Conservation (phyloP, 306 rosid species). For the Myrica gale region DNA sequence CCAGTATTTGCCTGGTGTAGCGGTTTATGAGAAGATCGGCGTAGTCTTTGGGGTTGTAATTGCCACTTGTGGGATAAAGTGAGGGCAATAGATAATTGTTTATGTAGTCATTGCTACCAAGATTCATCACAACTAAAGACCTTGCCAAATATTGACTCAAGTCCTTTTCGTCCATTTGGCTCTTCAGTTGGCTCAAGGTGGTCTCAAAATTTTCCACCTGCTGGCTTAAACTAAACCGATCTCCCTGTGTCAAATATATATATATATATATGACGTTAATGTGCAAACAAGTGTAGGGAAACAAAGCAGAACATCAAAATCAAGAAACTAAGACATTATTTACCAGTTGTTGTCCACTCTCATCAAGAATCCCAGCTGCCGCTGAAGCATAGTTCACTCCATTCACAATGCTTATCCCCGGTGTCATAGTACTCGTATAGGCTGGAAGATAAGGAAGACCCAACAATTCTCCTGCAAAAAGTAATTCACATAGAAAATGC, state of each 20-base stretch:
- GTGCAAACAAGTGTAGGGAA: neutral
- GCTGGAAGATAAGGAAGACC: conserved; percentile 40
- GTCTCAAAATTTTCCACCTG: conserved; percentile 37
- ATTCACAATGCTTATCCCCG: neutral
- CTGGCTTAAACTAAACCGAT: conserved; percentile 20
- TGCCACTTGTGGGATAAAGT: conserved; percentile 24
- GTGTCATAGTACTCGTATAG: conserved; percentile 16
- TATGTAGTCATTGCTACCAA: conserved; percentile 44
- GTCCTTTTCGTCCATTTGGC: conserved; percentile 22
- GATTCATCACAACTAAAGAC: conserved; percentile 24
- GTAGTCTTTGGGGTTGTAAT: conserved; percentile 17
- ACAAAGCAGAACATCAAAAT: neutral
- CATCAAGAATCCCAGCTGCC: conserved; percentile 33
- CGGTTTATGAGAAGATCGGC: conserved; percentile 31
- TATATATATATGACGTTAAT: neutral
- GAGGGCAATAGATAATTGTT: conserved; percentile 39
- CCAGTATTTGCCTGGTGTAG: conserved; percentile 27
- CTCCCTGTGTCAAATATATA: conserved; percentile 33
- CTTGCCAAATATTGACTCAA: conserved; percentile 36
- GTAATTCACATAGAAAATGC: neutral
- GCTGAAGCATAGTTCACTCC: conserved; percentile 49
- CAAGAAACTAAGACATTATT: conserved; percentile 21
- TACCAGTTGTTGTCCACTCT: conserved; percentile 36
- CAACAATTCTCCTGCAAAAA: conserved; percentile 30
- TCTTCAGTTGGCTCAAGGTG: conserved; percentile 32